Percentiles rank a stretch among this genome's conserved stretches.
These are phyloP conservation scores for Aspergillus melleus DNA, from an alignment of 2,329 filamentous ascomycete genomes.

Conservation along the genomic window DNA sequence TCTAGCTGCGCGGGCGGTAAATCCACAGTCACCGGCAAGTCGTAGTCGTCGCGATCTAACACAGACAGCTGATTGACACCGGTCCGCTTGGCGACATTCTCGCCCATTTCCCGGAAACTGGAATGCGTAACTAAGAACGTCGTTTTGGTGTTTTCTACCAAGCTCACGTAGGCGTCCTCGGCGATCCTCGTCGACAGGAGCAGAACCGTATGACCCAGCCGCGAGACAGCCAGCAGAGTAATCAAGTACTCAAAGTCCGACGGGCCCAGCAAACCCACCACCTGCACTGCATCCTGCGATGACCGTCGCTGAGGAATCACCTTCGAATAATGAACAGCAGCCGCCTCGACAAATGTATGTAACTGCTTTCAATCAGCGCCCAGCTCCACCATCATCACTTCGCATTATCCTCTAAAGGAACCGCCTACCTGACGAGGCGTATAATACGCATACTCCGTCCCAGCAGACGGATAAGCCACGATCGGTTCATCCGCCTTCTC, in stretches of 20 bases:
- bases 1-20: conserved; percentile 21
- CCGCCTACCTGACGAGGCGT: conserved; percentile 16
- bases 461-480: conserved; percentile 17
- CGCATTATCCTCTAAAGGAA: too few relatives aligned
- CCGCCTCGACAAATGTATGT: conserved; percentile 18
- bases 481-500: conserved; percentile 12
- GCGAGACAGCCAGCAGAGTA: conserved; percentile 21
- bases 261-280: conserved; percentile 23
- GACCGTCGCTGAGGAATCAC: conserved; percentile 18
- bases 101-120: conserved; percentile 19
- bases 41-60: conserved; percentile 8
- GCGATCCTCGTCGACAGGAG: conserved; percentile 26
- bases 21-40: background rate
- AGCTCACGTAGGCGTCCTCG: conserved; percentile 22
- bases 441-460: conserved; percentile 18
- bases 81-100: conserved; percentile 21
- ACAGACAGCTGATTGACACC: conserved; percentile 18
- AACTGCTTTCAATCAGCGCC: conserved; percentile 9
- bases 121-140: conserved; percentile 21
- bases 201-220: conserved; percentile 26
- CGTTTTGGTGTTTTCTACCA: conserved; percentile 21
- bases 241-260: conserved; percentile 27
- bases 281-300: conserved; percentile 22
- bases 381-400: background rate
- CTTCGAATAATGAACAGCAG: conserved; percentile 17